Evolutionary conservation across 306 rosid species (phyloP), one percentile per base, ranked within the genome.

Genomic region (cucumber (Cucumis sativus)): DNA sequence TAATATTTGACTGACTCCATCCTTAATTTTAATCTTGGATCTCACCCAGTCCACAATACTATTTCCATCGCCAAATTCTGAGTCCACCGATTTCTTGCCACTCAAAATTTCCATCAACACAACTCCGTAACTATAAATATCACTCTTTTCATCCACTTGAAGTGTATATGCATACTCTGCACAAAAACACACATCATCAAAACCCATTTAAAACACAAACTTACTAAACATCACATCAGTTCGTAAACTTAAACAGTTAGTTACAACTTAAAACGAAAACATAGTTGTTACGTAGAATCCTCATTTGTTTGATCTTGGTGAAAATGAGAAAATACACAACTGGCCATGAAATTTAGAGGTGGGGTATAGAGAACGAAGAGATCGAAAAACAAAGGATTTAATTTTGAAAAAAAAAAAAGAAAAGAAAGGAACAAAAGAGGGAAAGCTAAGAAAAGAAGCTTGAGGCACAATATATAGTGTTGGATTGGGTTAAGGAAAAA

Each of bases 71-170:
- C 99, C 99, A 13, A 95, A 95, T 52, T 88, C 96, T 0, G 89
- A 60, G 14, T 89, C 87, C 18, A 95, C 96, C 0, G 96, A 90
- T 33, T 91, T 84, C 64, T 86, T 92, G 0, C 97, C 93, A 35
- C 86, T 88, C 61, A 95, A 47, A 15, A 95, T 79, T 86, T 95
- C 99, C 92, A 92, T 86, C 16, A 92, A 58, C 73, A 95, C 93
- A 13, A 95, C 97, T 5, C 97, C 97, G 0, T 78, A 95, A 78
- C 97, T 95, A 70, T 92, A 95, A 0, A 95, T 95, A 15, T 92
- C 97, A 81, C 97, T 95, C 93, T 90, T 95, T 69, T 95, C 99
- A 20, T 95, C 99, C 3, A 95, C 97, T 84, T 95, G 97, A 0
- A 95, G 88, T 1, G 97, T 95, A 7, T 95, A 91, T 0, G 97